These are phyloP conservation scores for Metschnikowia gruessii DNA, from an alignment of 805 yeast species.

Conservation along the genomic window DNA sequence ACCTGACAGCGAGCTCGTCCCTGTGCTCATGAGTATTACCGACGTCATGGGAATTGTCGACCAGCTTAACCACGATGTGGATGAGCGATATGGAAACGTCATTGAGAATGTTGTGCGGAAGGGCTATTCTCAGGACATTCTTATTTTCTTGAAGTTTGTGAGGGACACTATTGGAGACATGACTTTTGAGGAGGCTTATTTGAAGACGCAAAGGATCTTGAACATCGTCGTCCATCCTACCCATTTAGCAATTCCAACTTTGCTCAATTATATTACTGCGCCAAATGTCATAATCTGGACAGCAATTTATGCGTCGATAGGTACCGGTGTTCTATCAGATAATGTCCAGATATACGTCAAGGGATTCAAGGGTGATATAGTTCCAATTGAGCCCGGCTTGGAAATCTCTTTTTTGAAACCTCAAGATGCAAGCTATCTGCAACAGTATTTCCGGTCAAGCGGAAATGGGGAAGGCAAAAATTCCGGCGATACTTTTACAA, in stretches of 20 bases:
- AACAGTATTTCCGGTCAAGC: slow-evolving; percentile 36
- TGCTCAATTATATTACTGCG: slow-evolving; percentile 85
- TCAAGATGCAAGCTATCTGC: slow-evolving; percentile 45
- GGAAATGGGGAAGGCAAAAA: slow-evolving; percentile 18
- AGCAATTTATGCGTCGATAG: slow-evolving; percentile 84
- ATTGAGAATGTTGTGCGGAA: slow-evolving; percentile 72
- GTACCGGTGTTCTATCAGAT: slow-evolving; percentile 62
- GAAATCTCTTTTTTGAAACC: slow-evolving; percentile 43
- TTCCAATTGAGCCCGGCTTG: slow-evolving; percentile 45
- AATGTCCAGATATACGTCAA: slow-evolving; percentile 57
- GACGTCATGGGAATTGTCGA: slow-evolving; percentile 45
- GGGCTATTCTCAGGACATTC: slow-evolving; percentile 84
- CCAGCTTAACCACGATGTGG: slow-evolving; percentile 50
- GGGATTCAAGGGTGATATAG: slow-evolving; percentile 59
- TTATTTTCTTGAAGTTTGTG: slow-evolving; percentile 75
- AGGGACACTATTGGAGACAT: slow-evolving; percentile 70
- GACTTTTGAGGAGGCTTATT: slow-evolving; percentile 92
- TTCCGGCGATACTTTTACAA: slow-evolving; percentile 51
- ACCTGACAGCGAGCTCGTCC: slow-evolving; percentile 60
- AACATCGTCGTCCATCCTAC: slow-evolving; percentile 86
- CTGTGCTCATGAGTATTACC: slow-evolving; percentile 38
- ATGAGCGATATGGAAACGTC: slow-evolving; percentile 61
- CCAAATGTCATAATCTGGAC: slow-evolving; percentile 84
- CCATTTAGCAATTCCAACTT: slow-evolving; percentile 61
- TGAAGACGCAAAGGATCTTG: slow-evolving; percentile 71